Evolutionary conservation across 495 filamentous ascomycete genomes (phyloP).

Genomic region (Barbatosphaeria neglecta): DNA sequence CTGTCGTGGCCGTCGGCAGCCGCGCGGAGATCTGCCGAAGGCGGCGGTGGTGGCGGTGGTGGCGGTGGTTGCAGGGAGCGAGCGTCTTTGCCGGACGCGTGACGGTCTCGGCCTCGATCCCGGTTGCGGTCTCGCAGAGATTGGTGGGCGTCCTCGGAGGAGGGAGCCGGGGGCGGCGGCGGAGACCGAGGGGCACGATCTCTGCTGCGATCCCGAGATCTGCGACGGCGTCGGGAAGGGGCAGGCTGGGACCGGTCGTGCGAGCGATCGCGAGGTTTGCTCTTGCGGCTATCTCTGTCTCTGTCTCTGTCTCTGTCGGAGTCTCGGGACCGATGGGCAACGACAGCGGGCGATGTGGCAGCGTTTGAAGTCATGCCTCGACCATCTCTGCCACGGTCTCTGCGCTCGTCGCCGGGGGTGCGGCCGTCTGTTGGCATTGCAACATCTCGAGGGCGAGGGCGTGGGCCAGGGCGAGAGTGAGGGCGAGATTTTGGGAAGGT

Average conservation of each 20-base stretch:
- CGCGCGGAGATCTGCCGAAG: too few species aligned
- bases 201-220: slow-evolving; percentile 11
- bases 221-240: neutral
- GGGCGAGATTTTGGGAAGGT: slow-evolving; percentile 7
- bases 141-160: slow-evolving; percentile 3
- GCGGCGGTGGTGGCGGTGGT: slow-evolving; percentile 3
- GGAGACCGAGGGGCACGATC: slow-evolving; percentile 5
- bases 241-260: neutral
- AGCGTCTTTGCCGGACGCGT: neutral
- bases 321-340: slow-evolving; percentile 14
- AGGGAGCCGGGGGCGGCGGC: slow-evolving; percentile 1
- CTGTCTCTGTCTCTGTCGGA: neutral
- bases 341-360: slow-evolving; percentile 16
- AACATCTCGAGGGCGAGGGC: slow-evolving; percentile 14
- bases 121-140: slow-evolving; percentile 4
- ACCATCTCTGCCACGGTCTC: slow-evolving; percentile 13
- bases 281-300: slow-evolving; percentile 1
- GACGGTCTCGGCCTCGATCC: slow-evolving; percentile 1
- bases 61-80: neutral
- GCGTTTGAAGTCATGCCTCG: slow-evolving; percentile 25
- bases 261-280: slow-evolving; percentile 8
- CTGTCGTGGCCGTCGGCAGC: neutral
- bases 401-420: slow-evolving; percentile 12
- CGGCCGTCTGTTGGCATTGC: slow-evolving; percentile 23
- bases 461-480: slow-evolving; percentile 4